Percentiles rank a stretch among this genome's conserved stretches.
These are phyloP conservation scores for Entomortierella chlamydospora DNA, from an alignment of 192 early-diverging fungal genomes.

Conservation along the genomic window DNA sequence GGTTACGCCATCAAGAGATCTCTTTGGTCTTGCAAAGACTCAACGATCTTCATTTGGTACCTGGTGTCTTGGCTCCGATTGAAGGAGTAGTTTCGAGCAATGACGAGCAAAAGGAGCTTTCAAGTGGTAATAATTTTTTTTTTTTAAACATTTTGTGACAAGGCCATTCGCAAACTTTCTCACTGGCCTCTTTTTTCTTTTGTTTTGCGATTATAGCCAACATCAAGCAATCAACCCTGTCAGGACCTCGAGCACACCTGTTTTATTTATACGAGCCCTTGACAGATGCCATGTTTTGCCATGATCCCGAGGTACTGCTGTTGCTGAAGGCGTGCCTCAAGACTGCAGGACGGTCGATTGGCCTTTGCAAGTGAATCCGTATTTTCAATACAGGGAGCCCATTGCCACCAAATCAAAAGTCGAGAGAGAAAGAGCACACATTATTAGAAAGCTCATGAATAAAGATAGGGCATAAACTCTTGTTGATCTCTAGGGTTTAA, in stretches of 20 bases:
- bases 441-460: too few relatives aligned
- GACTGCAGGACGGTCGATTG: slow-evolving; percentile 55
- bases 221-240: slow-evolving; percentile 39
- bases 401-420: too few relatives aligned
- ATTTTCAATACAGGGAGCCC: background rate
- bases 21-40: slow-evolving; percentile 27
- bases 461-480: too few relatives aligned
- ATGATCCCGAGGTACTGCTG: slow-evolving; percentile 55
- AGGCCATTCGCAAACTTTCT: background rate
- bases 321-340: slow-evolving; percentile 55
- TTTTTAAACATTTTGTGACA: too few relatives aligned
- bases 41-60: slow-evolving; percentile 18
- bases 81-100: background rate
- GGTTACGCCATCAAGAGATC: slow-evolving; percentile 54
- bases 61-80: slow-evolving; percentile 30
- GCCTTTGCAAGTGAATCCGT: slow-evolving; percentile 14
- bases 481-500: too few relatives aligned
- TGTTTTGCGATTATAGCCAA: slow-evolving; percentile 4
- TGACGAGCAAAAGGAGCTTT: too few relatives aligned
- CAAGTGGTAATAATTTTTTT: background rate
- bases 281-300: slow-evolving; percentile 66
- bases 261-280: slow-evolving; percentile 77
- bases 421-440: too few relatives aligned
- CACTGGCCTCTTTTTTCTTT: slow-evolving; percentile 3
- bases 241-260: slow-evolving; percentile 70